Base-by-base conservation (phyloP, 164 flowering plant genomes). In the Vitis rotundifolia region DNA sequence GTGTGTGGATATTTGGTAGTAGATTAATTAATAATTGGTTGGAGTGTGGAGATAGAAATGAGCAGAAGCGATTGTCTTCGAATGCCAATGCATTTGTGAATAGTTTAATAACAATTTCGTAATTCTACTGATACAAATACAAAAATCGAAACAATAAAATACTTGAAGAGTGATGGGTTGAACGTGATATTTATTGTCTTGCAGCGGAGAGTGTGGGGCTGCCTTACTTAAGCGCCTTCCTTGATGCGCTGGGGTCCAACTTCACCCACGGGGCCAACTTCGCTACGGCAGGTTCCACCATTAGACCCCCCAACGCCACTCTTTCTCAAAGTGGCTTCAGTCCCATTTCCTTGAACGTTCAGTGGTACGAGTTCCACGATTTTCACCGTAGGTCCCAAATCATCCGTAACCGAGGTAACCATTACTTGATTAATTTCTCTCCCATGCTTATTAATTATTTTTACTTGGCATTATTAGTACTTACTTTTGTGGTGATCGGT, bases 201-300 rank as follows among this genome's bases (percentile, higher is more conserved):
- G 9, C 84, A 86, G 93, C 89, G 14, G 73, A 85, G 64, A 73
- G 76, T 73, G 50, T 85, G 49, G 86, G 89, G 26, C 55, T 84
- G 49, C 87, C 88, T 10, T 75, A 80, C 66, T 76, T 87, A 2
- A 80, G 75, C 67, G 89, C 91, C 1, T 89, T 69, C 71, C 80
- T 89, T 0, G 87, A 87, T 49, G 71, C 89, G 1, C 67, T 87
- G 66, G 91, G 88, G 5, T 78, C 93, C 3, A 87, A 89, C 74
- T 89, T 87, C 82, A 87, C 67, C 26, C 84, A 83, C 59, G 93
- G 93, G 61, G 91, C 88, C 64, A 89, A 89, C 68, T 89, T 89
- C n/a, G 85, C 85, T 1, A 79, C 81, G 0, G 83, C 81, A 14
- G 85, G 79, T 8, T 77, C 85, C 26, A 82, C 87, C 13, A 75